Conservation (phyloP, 2,329 filamentous ascomycete species). For the Aspergillus fijiensis region DNA sequence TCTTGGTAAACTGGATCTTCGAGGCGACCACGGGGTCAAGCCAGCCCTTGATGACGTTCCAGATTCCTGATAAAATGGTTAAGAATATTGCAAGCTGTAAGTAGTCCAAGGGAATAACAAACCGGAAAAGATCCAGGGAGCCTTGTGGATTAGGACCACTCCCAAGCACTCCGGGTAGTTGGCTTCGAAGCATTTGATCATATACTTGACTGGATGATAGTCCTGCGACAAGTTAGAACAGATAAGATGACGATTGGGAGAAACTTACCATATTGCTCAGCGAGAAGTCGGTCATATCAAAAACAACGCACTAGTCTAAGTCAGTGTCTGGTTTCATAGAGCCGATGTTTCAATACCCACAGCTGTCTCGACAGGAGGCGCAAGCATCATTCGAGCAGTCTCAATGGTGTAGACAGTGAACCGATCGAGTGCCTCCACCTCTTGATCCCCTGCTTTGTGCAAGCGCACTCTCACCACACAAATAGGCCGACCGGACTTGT, state of each 20-base stretch:
- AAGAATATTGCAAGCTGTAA: background rate
- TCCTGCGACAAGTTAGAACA: constrained; percentile 54
- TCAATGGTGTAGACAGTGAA: constrained; percentile 95
- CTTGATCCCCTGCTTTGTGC: constrained; percentile 80
- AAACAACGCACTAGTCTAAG: constrained; percentile 71
- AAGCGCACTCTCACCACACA: constrained; percentile 81
- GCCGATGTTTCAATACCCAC: constrained; percentile 55
- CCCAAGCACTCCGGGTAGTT: constrained; percentile 96
- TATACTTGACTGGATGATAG: constrained; percentile 95
- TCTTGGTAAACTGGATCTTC: constrained; percentile 93
- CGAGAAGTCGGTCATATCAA: constrained; percentile 93
- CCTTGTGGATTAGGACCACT: constrained; percentile 87
- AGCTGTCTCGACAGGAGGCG: constrained; percentile 82
- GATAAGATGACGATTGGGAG: background rate
- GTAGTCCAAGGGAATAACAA: constrained; percentile 26
- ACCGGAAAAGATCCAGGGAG: constrained; percentile 96
- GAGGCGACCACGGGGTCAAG: constrained; percentile 91
- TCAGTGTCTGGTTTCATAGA: constrained; percentile 23
- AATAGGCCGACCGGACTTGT: constrained; percentile 81
- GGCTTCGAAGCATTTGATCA: constrained; percentile 99
- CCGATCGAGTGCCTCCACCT: constrained; percentile 75
- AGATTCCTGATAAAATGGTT: constrained; percentile 64
- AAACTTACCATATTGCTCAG: constrained; percentile 82
- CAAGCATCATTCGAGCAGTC: constrained; percentile 80
- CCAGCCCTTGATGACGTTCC: constrained; percentile 94